Evolutionary conservation across 208 protist genomes (phyloP).

Genomic region (Jaenimonas drosophilae): DNA sequence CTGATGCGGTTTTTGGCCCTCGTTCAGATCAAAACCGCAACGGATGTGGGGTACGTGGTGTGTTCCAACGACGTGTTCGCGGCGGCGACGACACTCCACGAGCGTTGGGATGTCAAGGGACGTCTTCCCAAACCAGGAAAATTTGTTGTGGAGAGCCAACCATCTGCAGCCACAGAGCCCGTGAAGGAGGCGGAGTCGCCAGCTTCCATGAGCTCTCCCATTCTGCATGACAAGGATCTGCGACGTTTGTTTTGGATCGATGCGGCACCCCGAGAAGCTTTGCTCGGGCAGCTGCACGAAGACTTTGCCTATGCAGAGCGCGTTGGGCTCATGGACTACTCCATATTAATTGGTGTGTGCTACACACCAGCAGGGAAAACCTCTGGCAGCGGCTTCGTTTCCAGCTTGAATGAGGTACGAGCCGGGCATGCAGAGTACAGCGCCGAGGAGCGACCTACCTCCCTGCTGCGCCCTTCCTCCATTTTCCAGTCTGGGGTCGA

Average conservation of each 20-base stretch:
- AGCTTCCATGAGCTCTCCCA: conserved; percentile 11
- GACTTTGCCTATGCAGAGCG: conserved; percentile 56
- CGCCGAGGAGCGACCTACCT: neutral
- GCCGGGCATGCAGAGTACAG: neutral
- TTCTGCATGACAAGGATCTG: conserved; percentile 77
- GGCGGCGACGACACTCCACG: conserved; percentile 34
- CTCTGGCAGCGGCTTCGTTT: conserved; percentile 20
- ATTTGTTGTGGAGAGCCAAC: conserved; percentile 6
- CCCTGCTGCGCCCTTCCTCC: conserved; percentile 4
- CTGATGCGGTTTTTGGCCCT: conserved; percentile 81
- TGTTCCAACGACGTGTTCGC: conserved; percentile 75
- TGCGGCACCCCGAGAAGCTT: conserved; percentile 13
- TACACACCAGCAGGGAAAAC: no score
- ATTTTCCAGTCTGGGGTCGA: conserved; percentile 40
- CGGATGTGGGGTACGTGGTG: conserved; percentile 57
- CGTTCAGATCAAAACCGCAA: conserved; percentile 26
- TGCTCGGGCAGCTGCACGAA: conserved; percentile 37
- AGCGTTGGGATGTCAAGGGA: conserved; percentile 88
- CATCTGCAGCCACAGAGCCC: conserved; percentile 19
- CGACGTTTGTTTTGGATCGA: conserved; percentile 74
- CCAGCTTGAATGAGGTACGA: conserved; percentile 33
- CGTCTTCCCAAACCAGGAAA: conserved; percentile 75
- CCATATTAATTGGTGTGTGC: conserved; percentile 69
- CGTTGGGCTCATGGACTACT: conserved; percentile 79
- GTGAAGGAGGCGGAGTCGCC: conserved; percentile 14